These are phyloP conservation scores for Cicer cuneatum DNA, from an alignment of 306 rosid species.

Conservation along the genomic window DNA sequence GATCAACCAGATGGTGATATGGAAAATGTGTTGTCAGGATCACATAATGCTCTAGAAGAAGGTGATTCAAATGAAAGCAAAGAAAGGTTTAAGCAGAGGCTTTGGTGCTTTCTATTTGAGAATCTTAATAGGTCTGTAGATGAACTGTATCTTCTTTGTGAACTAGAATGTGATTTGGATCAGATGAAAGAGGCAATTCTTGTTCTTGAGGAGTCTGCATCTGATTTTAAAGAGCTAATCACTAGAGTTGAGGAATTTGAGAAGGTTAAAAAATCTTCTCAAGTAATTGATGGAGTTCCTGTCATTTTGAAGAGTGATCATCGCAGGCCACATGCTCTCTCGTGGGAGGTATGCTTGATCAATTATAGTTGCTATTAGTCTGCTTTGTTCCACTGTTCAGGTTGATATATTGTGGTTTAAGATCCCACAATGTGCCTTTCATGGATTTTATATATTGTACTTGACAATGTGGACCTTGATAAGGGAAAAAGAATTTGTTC, in stretches of 20 bases:
- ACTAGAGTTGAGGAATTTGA: conserved; percentile 93
- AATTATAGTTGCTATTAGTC: conserved; percentile 30
- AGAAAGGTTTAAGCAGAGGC: conserved; percentile 97
- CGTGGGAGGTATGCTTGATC: conserved; percentile 88
- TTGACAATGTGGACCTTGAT: conserved; percentile 6
- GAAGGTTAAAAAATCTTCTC: conserved; percentile 79
- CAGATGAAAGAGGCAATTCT: conserved; percentile 99
- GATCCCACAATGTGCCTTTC: conserved; percentile 41
- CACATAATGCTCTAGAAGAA: conserved; percentile 66
- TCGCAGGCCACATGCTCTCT: conserved; percentile 98
- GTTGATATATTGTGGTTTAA: conserved; percentile 43
- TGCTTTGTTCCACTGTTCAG: conserved; percentile 38
- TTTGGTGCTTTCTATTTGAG: conserved; percentile 99
- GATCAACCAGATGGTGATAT: conserved; percentile 46
- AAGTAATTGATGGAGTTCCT: conserved; percentile 70
- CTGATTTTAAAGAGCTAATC: conserved; percentile 87
- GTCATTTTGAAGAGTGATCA: conserved; percentile 85
- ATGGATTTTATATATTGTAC: conserved; percentile 32
- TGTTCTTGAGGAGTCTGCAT: conserved; percentile 97
- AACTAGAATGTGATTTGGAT: conserved; percentile 91
- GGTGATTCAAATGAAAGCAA: conserved; percentile 80
- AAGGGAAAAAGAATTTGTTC: conserved; percentile 18
- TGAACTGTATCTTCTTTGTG: conserved; percentile 98
- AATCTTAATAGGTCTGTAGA: conserved; percentile 98
- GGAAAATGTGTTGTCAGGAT: conserved; percentile 52